Conservation (phyloP, 495 filamentous ascomycete genomes). For the Podospora appendiculata region DNA sequence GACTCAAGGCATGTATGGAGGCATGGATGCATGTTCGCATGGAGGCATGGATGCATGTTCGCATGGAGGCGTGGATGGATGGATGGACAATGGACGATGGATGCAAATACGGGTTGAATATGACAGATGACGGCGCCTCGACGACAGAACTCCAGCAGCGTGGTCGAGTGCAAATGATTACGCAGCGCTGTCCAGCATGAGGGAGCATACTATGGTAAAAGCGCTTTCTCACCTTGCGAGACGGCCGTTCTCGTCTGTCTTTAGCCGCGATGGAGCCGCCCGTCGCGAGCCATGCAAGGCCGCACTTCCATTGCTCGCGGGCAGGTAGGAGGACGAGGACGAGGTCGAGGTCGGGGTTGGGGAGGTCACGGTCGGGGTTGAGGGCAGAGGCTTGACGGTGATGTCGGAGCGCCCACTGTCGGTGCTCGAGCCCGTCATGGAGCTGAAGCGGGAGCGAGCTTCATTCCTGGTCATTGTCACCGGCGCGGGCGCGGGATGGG, state of each 20-base stretch:
- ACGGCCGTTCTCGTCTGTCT: slow-evolving; percentile 43
- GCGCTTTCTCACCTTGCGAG: slow-evolving; percentile 26
- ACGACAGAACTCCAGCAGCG: too few relatives aligned
- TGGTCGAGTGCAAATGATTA: too few relatives aligned
- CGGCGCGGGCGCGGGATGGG: background rate
- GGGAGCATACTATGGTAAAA: background rate
- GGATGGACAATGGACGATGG: background rate
- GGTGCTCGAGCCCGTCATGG: slow-evolving; percentile 53
- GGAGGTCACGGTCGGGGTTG: slow-evolving; percentile 31
- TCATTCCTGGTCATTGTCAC: slow-evolving; percentile 55
- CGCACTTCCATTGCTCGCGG: slow-evolving; percentile 11
- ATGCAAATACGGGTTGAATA: background rate
- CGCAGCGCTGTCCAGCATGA: too few relatives aligned
- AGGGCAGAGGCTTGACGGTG: slow-evolving; percentile 45
- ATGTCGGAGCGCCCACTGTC: slow-evolving; percentile 52
- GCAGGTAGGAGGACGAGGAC: slow-evolving; percentile 4
- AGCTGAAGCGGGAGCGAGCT: slow-evolving; percentile 48
- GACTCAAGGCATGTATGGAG: too few relatives aligned
- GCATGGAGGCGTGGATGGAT: background rate
- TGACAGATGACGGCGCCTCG: background rate
- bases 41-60: background rate
- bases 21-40: background rate
- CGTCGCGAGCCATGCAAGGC: slow-evolving; percentile 26
- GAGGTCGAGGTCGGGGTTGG: slow-evolving; percentile 37
- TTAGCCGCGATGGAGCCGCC: slow-evolving; percentile 48